Base-by-base conservation (phyloP, 805 yeast species). In the Teunomyces lycoperdinae region DNA sequence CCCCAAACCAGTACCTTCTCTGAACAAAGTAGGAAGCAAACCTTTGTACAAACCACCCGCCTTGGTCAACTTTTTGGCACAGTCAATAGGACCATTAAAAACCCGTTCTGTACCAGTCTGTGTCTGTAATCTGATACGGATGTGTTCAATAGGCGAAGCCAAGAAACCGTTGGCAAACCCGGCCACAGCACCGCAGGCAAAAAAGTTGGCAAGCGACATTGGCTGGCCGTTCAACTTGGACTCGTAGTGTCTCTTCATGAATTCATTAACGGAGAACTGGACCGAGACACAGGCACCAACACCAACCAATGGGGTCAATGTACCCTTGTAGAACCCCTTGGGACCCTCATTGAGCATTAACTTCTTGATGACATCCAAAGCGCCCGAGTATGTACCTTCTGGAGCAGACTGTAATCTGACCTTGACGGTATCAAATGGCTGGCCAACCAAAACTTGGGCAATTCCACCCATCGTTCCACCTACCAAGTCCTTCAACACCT, bases 1-100 rank as follows among this genome's bases (percentile, higher is more conserved):
- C 0, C 97, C 98, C 29, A 94, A 86, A 1, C 99, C 99, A 1
- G 97, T 97, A 3, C 97, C 97, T 64, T 92, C 99, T 67, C 99
- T 82, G 28, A 96, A 92, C 52, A 90, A 71, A 3, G 97, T 91
- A 9, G 98, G 96, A 0, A 76, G 70, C 43, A 91, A 67, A 1
- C 98, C 99, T 58, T 86, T 81, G 76, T 82, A 88, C 3, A 79
- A 48, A 0, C 95, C 95, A 34, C 78, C 73, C 5, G 73, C 63
- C 1, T 67, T 57, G 53, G 76, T 71, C 33, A 94, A 66, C 60
- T 85, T 81, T 50, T 67, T 76, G 47, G 85, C 73, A 53, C 88
- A 81, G 58, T 85, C 92, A 10, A 85, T 55, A 5, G 96, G 96
- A 1, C 97, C 97, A 35, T 73, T 62, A 50, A 81, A 84, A 31